Percentiles rank a stretch among this genome's conserved stretches.
phyloP scores from a whole-genome alignment of 2,329 filamentous ascomycete genomes.

The Fusarium ramigenum region DNA sequence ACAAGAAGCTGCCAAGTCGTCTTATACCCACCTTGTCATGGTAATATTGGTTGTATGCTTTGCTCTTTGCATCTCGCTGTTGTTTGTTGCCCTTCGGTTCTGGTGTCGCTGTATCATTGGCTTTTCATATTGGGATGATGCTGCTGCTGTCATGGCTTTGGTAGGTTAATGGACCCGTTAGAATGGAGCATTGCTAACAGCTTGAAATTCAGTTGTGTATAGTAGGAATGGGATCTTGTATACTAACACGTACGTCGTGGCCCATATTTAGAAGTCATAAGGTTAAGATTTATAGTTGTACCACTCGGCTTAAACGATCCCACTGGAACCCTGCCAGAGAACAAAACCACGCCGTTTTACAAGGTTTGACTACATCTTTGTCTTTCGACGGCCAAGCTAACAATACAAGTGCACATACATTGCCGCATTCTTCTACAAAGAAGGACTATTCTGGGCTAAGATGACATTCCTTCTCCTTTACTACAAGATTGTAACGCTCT shows the following conservation, averaged over 20 bases:
- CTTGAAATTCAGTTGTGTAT: background rate
- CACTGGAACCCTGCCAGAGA: background rate
- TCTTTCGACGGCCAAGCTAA: background rate
- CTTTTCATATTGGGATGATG: constrained; percentile 15
- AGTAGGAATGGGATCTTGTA: background rate
- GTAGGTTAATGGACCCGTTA: background rate
- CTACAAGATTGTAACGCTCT: constrained; percentile 17
- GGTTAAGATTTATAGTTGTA: constrained; percentile 14
- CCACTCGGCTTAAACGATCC: constrained; percentile 14
- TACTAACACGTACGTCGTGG: constrained; percentile 12
- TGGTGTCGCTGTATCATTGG: constrained; percentile 11
- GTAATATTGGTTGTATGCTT: constrained; percentile 1
- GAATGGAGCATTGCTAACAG: background rate
- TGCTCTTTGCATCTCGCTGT: background rate
- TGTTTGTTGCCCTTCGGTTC: constrained; percentile 16
- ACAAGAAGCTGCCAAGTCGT: background rate
- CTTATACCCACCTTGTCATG: background rate
- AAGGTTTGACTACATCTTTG: background rate
- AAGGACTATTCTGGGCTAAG: constrained; percentile 6
- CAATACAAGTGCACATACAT: constrained; percentile 17
- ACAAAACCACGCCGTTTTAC: background rate
- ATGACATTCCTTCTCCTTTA: constrained; percentile 34
- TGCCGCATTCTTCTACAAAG: constrained; percentile 6
- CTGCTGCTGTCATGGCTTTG: constrained; percentile 7
- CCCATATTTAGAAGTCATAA: accelerated